Evolutionary conservation across 2,329 filamentous ascomycete genomes (phyloP), one percentile per base, ranked within the genome.

Genomic region (Aspergillus ibericus): DNA sequence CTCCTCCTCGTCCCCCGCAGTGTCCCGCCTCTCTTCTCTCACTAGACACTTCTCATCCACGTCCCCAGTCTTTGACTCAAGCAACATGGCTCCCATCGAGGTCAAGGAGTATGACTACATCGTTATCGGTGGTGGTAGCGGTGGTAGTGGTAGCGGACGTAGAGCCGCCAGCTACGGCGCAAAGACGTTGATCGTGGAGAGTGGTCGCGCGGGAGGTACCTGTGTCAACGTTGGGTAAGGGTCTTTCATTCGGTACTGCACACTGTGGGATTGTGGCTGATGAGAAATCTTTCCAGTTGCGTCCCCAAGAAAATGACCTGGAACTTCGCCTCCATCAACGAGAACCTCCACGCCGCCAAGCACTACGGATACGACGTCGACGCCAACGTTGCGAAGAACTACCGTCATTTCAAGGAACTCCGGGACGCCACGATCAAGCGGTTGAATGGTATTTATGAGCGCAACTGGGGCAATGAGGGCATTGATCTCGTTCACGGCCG

Each of bases 171-270:
- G 81, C 16, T 82, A 83, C 69, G 77, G 77, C 16, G 77, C 77
- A 59, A 82, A 81, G 72, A 81, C 79, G 4, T 62, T 82, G 63
- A 76, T 83, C 56, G 75, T 83, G 42, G 80, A 83, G 65, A 79
- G 79, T 61, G 77, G 78, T 22, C 71, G 74, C 22, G 77, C 77
- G 27, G 81, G 81, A 32, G 80, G 79, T 53, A 80, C 76, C 44
- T 83, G 81, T 69, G 81, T 83, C 56, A 83, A 83, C 66, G 81
- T 83, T 64, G 82, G 80, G 80, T 82, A 72, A 64, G 77, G 68
- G 32, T 40, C 29, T 34, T 16, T 32, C n/a, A n/a, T 22, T 52
- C 27, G 13, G 13, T 20, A 32, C 40, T 51, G 2, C 1, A 15
- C 12, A 12, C 48, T 10, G 10, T 56, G 32, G 29, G 36, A 16